These are phyloP conservation scores for Schizosaccharomyces versatilis DNA, from an alignment of 1,139 yeast species.

Conservation along the genomic window DNA sequence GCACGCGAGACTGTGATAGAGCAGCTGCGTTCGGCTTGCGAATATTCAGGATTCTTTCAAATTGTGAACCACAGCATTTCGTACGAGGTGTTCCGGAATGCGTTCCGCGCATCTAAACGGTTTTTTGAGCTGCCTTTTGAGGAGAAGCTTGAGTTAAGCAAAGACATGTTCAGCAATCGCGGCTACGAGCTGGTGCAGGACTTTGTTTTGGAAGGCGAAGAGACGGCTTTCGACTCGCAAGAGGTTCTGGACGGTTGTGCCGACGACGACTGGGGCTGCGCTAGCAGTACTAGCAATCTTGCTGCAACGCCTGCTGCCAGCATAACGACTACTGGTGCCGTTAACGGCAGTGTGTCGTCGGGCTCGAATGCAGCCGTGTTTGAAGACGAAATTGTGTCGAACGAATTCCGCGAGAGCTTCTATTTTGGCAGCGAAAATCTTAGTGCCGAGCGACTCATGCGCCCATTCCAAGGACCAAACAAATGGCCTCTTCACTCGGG, in stretches of 20 bases:
- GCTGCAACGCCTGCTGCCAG: background rate
- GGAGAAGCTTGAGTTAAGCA: background rate
- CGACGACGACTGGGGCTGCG: too few species aligned
- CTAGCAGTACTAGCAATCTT: background rate
- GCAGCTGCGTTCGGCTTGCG: background rate
- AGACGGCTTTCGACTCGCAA: background rate
- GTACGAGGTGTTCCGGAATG: background rate
- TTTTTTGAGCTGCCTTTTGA: slow-evolving; percentile 1
- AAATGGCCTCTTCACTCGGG: background rate
- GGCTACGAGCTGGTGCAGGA: slow-evolving; percentile 3
- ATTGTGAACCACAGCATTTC: background rate
- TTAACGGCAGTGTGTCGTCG: too few species aligned
- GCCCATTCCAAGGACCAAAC: background rate
- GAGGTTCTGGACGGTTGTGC: background rate
- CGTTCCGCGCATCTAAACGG: background rate
- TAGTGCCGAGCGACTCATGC: background rate
- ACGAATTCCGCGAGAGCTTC: slow-evolving; percentile 2
- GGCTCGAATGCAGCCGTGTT: background rate
- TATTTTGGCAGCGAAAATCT: background rate
- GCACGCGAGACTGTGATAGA: background rate
- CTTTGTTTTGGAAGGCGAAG: slow-evolving; percentile 1
- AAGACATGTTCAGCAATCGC: slow-evolving; percentile 2
- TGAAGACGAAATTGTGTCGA: background rate
- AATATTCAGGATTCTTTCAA: slow-evolving; percentile 1
- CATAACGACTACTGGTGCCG: background rate